These are phyloP conservation scores for Dactylellina parvicollis DNA, from an alignment of 2,329 filamentous ascomycete genomes.

Conservation along the genomic window DNA sequence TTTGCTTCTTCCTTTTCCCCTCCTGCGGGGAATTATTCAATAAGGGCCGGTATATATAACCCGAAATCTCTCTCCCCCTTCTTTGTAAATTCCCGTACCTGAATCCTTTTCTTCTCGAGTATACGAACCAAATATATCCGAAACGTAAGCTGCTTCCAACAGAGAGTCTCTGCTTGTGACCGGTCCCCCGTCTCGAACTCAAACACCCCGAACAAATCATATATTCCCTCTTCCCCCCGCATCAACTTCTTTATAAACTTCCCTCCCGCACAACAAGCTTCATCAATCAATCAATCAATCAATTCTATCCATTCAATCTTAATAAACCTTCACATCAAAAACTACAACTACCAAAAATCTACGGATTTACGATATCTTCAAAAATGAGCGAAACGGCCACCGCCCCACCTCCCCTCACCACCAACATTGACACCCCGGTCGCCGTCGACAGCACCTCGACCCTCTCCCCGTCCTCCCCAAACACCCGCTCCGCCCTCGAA, in stretches of 20 bases:
- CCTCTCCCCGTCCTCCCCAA: slow-evolving; percentile 30
- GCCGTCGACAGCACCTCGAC: slow-evolving; percentile 33
- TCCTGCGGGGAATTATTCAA: too few relatives aligned
- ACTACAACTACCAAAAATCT: too few relatives aligned
- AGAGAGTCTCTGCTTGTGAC: neutral
- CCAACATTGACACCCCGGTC: neutral
- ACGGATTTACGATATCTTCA: neutral
- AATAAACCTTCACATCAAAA: too few relatives aligned
- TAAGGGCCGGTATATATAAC: too few relatives aligned
- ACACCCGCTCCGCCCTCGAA: slow-evolving; percentile 29
- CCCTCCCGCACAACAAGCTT: neutral
- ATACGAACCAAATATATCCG: too few relatives aligned
- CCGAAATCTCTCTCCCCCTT: too few relatives aligned
- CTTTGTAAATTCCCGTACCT: neutral
- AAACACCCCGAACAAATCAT: neutral
- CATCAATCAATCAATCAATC: neutral
- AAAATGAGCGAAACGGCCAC: slow-evolving; percentile 35
- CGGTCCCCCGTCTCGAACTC: neutral
- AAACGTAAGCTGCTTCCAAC: slow-evolving; percentile 13
- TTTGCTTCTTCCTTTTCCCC: neutral
- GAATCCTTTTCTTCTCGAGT: too few relatives aligned
- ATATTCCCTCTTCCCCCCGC: neutral
- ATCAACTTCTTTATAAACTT: neutral
- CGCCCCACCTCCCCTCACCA: neutral
- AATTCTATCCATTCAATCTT: neutral